phyloP scores from a whole-genome alignment of 1,284 basidiomycete species.

The Erythrobasidium hasegawianum region DNA sequence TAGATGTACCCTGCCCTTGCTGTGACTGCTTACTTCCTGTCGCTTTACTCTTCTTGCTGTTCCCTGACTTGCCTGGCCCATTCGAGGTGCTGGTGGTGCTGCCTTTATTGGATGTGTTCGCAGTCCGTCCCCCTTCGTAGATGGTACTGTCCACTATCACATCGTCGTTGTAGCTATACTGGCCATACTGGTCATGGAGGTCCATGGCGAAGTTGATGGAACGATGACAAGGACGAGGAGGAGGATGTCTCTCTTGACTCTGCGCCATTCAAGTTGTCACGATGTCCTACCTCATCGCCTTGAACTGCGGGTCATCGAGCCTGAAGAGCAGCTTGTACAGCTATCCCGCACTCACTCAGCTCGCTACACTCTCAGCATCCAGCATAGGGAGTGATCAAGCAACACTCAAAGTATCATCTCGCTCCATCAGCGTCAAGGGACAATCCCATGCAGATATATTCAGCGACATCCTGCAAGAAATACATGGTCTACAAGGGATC shows the following conservation, averaged over 20 bases:
- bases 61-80: background rate
- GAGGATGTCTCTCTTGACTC: no score
- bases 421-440: slow-evolving; percentile 39
- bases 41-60: background rate
- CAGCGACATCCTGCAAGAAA: slow-evolving; percentile 42
- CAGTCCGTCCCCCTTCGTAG: no score
- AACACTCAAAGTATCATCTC: slow-evolving; percentile 45
- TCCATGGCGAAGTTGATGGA: no score
- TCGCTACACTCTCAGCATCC: slow-evolving; percentile 45
- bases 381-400: slow-evolving; percentile 58
- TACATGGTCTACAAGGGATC: slow-evolving; percentile 47
- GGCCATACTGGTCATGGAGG: no score
- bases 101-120: no score
- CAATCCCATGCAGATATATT: slow-evolving; percentile 56
- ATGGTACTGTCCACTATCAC: no score
- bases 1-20: no score
- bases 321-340: slow-evolving; percentile 68
- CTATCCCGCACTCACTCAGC: slow-evolving; percentile 36
- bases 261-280: no score
- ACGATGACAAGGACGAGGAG: no score
- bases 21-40: background rate
- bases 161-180: no score
- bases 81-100: no score
- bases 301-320: slow-evolving; percentile 69
- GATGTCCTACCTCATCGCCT: slow-evolving; percentile 36